These are phyloP conservation scores for Porcisia hertigi DNA, from an alignment of 208 protist genomes.

Conservation along the genomic window DNA sequence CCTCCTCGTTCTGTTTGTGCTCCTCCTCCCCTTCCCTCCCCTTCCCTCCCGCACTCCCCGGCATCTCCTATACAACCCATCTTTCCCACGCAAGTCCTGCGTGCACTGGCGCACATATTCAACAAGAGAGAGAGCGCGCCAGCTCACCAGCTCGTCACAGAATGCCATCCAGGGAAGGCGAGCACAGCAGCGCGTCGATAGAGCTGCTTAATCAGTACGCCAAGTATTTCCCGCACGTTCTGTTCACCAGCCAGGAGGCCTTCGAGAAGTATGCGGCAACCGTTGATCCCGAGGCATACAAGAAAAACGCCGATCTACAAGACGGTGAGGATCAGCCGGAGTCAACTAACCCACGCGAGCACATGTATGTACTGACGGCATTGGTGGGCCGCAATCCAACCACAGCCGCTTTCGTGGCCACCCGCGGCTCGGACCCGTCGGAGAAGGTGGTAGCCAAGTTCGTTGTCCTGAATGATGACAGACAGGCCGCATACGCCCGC, in stretches of 20 bases:
- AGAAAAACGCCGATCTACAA: conserved; percentile 35
- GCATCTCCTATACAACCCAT: too few relatives aligned
- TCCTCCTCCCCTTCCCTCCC: not conserved
- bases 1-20: not conserved
- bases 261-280: conserved; percentile 60
- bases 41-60: not conserved
- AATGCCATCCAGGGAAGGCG: conserved; percentile 31
- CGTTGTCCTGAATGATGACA: conserved; percentile 84
- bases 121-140: not conserved
- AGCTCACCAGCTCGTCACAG: not conserved
- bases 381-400: conserved; percentile 86
- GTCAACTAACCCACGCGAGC: conserved; percentile 61
- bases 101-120: not conserved
- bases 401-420: conserved; percentile 82
- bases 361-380: conserved; percentile 82
- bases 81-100: too few relatives aligned
- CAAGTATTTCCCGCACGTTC: conserved; percentile 80
- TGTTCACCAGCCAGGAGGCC: conserved; percentile 71
- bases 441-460: conserved; percentile 87
- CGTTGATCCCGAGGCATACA: conserved; percentile 39
- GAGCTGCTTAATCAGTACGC: conserved; percentile 78
- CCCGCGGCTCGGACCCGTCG: conserved; percentile 59
- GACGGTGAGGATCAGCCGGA: conserved; percentile 78
- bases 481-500: conserved; percentile 79
- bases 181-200: conserved; percentile 32